Base-by-base conservation (phyloP, 441 rosid genomes). In the Erodium moschatum region DNA sequence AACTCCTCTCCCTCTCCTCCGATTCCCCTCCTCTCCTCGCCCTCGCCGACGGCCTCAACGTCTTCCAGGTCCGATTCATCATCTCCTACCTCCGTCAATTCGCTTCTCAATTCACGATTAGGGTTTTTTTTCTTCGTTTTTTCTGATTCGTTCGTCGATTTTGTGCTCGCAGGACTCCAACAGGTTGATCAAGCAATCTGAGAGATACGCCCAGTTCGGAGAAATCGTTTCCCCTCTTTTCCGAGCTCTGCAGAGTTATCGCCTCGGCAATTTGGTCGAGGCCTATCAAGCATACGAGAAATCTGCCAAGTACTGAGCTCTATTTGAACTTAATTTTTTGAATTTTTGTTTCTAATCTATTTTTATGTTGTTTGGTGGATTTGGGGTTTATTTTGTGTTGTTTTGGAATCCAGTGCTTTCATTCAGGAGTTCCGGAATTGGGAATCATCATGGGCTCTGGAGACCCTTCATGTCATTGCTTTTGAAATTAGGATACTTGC, bases 401-500 rank as follows among this genome's bases (percentile, higher is more conserved):
- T 44, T 58, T 27, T 65, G 70, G 71, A 24, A n/a, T 72, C 71
- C 81, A 94, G 97, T 71, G 93, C 94, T 67, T 91, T 91, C 72
- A 75, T 86, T 79, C 98, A 91, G 84, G 98, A 93, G 87, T 91
- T 93, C 76, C 82, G 98, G 75, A 93, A 89, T 77, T 93, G 98
- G 97, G 97, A 91, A 72, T 91, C 97, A 0, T 85, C 97, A 1
- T 91, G 97, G 97, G 98, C 97, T 18, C 77, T 94, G 79, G 92
- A 91, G 78, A 85, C 97, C 31, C 70, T 94, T 56, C 89, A 86
- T 82, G 91, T 81, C 7, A 77, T 91, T 79, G 89, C 87, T 69
- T 93, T 89, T 71, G 97, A 89, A 77, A 87, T 89, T 75, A 84
- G 96, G 84, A 87, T 89, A 83, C 92, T 87, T 68, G 90, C 92